A percentile compares a stretch with the other conserved stretches of the same genome.
Evolutionary conservation across 1,284 basidiomycete genomes (phyloP).

Genomic region (Ganoderma resinaceum): DNA sequence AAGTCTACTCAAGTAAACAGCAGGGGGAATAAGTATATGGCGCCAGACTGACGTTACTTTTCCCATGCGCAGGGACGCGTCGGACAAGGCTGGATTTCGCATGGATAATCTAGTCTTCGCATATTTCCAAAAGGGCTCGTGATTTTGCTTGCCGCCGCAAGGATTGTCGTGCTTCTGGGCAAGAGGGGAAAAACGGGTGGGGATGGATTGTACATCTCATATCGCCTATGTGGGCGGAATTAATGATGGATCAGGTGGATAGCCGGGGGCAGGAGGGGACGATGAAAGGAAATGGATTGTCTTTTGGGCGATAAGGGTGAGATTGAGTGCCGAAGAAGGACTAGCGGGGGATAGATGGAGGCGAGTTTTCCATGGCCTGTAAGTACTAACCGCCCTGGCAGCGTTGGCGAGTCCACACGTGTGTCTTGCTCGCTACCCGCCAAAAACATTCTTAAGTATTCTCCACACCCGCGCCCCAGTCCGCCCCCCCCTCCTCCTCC

Average conservation of each 20-base stretch:
- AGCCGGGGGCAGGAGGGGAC: background rate
- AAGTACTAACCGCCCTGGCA: background rate
- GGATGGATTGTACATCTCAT: background rate
- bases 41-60: background rate
- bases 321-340: slow-evolving; percentile 2
- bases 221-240: slow-evolving; percentile 3
- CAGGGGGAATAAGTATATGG: background rate
- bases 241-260: slow-evolving; percentile 2
- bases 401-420: slow-evolving; percentile 13
- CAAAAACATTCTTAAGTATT: slow-evolving; percentile 9
- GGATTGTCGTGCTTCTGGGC: background rate
- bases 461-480: slow-evolving; percentile 1
- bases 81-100: background rate
- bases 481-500: slow-evolving; percentile 1
- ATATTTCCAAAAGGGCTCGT: background rate
- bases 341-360: background rate
- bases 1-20: background rate
- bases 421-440: slow-evolving; percentile 15
- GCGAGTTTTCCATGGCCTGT: background rate
- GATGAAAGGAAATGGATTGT: background rate
- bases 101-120: background rate
- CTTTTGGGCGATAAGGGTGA: slow-evolving; percentile 9
- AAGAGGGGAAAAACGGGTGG: background rate
- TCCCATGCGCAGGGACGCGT: background rate
- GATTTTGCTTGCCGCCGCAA: background rate